Percentiles rank a stretch among this genome's conserved stretches.
phyloP scores from a whole-genome alignment of 495 filamentous ascomycete genomes.

The Hypoxylon fuscum region DNA sequence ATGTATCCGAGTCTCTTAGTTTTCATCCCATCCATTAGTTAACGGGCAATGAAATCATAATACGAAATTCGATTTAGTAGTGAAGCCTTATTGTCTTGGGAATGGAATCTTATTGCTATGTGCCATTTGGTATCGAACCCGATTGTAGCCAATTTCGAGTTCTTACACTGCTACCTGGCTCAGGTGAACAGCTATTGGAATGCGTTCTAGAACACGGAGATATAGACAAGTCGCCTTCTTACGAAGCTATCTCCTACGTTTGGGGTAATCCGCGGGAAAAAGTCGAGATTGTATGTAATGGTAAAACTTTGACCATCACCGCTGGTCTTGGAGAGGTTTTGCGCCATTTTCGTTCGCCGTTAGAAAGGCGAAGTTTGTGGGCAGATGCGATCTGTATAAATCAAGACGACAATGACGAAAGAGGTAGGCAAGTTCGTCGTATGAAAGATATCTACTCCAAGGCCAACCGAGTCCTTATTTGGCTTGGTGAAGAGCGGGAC shows the following conservation, averaged over 20 bases:
- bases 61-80: too few relatives aligned
- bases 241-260: conserved; percentile 41
- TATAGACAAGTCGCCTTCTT: conserved; percentile 33
- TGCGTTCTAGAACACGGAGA: conserved; percentile 25
- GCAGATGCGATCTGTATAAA: conserved; percentile 37
- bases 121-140: conserved; percentile 29
- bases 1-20: too few relatives aligned
- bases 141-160: conserved; percentile 30
- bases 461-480: conserved; percentile 25
- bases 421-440: conserved; percentile 29
- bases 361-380: conserved; percentile 29
- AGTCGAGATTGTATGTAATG: conserved; percentile 24
- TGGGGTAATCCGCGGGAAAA: conserved; percentile 31
- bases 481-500: conserved; percentile 35
- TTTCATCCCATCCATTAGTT: too few relatives aligned
- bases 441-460: conserved; percentile 38
- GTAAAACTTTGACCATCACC: conserved; percentile 16
- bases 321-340: conserved; percentile 10
- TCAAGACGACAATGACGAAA: conserved; percentile 29
- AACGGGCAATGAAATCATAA: too few relatives aligned
- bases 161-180: conserved; percentile 28
- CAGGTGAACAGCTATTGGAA: conserved; percentile 18
- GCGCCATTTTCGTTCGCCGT: conserved; percentile 24
- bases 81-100: neutral
- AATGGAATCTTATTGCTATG: conserved; percentile 34